Base-by-base conservation (phyloP, 2,329 filamentous ascomycete genomes). In the Bipolaris bicolor region DNA sequence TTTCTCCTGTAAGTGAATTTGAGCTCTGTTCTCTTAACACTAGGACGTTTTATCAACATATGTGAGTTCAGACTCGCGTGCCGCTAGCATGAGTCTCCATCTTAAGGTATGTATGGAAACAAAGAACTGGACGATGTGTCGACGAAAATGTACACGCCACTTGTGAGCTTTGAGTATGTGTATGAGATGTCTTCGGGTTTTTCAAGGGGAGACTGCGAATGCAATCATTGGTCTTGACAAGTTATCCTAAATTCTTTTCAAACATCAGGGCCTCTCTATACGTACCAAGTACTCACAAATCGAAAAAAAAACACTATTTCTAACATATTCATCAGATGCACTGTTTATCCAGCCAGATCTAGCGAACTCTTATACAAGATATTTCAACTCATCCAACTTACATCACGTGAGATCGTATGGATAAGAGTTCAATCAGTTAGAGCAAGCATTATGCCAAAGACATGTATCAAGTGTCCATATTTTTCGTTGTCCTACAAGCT, bases 391-490 rank as follows among this genome's bases (percentile, higher is more conserved):
- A 3, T 36, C 34, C 7, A 36, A 7, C 5, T 7, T 36, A 9
- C 5, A 36, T 16, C 34, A 36, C 34, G n/a, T 36, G 33, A 7
- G 13, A 34, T 15, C 3, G 33, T 9, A 34, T 15, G 3, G 1
- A 34, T 34, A n/a, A n/a, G 15, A 6, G 15, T 3, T 1, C 33
- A n/a, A n/a, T 34, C 2, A 7, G 11, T 6, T 34, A 6, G 9
- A 34, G 11, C 33, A 34, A 13, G 6, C 5, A n/a, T 34, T 1
- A n/a, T 34, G 3, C 33, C 7, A n/a, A 13, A 9, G n/a, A 34
- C 0, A 7, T 2, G 3, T 34, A 6, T n/a, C n/a, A 5, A 7
- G 1, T 16, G 3, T 36, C 5, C 10, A 4, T n/a, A 2, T 2
- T 34, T 15, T n/a, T 34, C 7, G 5, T 34, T 34, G 1, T n/a